Percentiles rank a stretch among this genome's conserved stretches.
Conservation (phyloP, 1,284 basidiomycete genomes). For the Pyrrhoderma lamaoense region DNA sequence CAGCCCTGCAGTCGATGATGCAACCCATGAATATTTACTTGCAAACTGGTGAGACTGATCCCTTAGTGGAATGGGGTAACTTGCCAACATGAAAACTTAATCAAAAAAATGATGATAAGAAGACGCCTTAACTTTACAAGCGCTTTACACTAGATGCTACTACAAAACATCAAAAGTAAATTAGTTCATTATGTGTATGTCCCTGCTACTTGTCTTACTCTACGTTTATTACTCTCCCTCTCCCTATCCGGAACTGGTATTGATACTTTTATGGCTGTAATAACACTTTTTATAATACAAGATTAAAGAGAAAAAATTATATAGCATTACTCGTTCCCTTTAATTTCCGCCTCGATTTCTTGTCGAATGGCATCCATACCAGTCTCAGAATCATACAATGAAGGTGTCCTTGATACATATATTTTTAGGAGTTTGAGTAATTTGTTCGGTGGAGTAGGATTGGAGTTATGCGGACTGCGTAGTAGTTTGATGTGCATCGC, state of each 20-base stretch:
- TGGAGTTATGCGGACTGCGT: constrained; percentile 21
- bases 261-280: too few species aligned
- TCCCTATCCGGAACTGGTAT: too few species aligned
- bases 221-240: not conserved
- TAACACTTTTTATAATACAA: too few species aligned
- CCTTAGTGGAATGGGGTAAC: constrained; percentile 11
- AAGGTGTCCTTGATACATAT: constrained; percentile 33
- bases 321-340: constrained; percentile 22
- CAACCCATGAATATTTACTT: constrained; percentile 45
- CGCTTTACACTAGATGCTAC: too few species aligned
- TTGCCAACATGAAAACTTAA: constrained; percentile 1
- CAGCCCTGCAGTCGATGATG: constrained; percentile 50
- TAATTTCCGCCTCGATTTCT: constrained; percentile 36
- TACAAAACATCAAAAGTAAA: not conserved
- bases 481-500: constrained; percentile 43
- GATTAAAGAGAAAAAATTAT: too few species aligned
- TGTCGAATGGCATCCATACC: constrained; percentile 23
- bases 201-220: not conserved
- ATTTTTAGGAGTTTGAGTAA: constrained; percentile 36
- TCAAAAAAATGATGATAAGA: too few species aligned
- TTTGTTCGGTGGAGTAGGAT: constrained; percentile 30
- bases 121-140: too few species aligned
- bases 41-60: constrained; percentile 30
- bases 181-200: not conserved
- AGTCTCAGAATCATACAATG: too few species aligned